Conservation (phyloP, 768 basidiomycete genomes). For the Mrakia blollopis region DNA sequence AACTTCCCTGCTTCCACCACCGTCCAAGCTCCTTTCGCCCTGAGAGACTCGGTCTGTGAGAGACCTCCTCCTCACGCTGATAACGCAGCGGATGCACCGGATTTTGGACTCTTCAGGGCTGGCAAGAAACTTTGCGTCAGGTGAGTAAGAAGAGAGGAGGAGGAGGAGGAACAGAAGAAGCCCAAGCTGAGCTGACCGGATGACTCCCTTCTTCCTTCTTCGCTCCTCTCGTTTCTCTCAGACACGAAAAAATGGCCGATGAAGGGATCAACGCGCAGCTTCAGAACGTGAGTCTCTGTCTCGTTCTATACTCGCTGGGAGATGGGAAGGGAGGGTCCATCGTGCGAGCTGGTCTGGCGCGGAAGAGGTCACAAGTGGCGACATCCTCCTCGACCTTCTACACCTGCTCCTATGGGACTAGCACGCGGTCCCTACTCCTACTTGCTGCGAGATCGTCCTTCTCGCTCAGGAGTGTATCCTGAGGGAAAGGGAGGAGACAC, state of each 20-base stretch:
- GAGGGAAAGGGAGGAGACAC: no score
- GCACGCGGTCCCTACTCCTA: no score
- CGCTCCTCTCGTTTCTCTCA: neutral
- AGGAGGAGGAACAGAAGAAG: neutral
- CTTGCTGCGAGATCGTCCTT: no score
- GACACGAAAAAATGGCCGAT: conserved; percentile 95
- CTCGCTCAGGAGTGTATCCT: no score
- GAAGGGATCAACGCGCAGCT: conserved; percentile 86
- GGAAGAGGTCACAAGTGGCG: conserved; percentile 5
- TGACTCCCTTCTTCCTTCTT: neutral
- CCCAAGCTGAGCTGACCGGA: neutral
- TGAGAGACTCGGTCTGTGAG: conserved; percentile 32
- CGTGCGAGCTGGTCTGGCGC: neutral
- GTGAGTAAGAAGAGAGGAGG: neutral
- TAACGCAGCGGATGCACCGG: conserved; percentile 8
- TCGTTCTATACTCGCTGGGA: neutral
- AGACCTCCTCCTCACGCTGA: conserved; percentile 30
- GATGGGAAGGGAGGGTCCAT: neutral
- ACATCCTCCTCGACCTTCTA: neutral
- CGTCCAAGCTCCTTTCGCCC: conserved; percentile 1
- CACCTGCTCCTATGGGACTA: no score
- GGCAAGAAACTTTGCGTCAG: conserved; percentile 31
- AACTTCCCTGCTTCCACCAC: neutral
- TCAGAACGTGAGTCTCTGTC: conserved; percentile 62
- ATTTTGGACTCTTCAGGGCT: conserved; percentile 30